A percentile compares a stretch with the other conserved stretches of the same genome.
phyloP scores from a whole-genome alignment of 352 stramenopile genomes.

The Phytopythium boreale region DNA sequence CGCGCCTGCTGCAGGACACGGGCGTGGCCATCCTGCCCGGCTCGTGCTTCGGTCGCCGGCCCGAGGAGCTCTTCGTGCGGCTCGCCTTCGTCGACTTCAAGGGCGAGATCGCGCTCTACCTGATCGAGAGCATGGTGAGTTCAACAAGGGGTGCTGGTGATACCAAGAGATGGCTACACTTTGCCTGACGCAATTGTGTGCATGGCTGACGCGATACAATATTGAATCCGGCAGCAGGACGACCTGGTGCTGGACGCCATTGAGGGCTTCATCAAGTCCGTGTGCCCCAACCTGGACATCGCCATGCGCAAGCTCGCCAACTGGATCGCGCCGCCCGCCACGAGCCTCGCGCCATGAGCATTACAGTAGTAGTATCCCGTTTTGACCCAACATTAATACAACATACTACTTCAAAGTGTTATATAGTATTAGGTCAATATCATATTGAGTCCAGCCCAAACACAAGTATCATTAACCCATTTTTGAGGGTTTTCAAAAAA shows the following conservation, averaged over 20 bases:
- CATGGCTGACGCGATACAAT: background rate
- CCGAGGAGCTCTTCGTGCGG: constrained; percentile 73
- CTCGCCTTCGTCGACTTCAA: constrained; percentile 89
- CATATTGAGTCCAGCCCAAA: constrained; percentile 8
- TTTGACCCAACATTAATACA: no score
- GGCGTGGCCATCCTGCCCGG: constrained; percentile 83
- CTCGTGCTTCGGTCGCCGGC: constrained; percentile 75
- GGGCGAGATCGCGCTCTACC: constrained; percentile 81
- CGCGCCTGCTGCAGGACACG: constrained; percentile 77
- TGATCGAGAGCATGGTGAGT: constrained; percentile 85
- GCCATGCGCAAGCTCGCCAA: constrained; percentile 74
- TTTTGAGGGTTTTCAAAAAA: constrained; percentile 11
- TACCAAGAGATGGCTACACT: background rate
- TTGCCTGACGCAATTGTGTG: background rate
- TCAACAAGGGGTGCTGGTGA: background rate
- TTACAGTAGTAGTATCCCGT: no score
- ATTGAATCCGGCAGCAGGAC: constrained; percentile 33
- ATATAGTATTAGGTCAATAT: no score
- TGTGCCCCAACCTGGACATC: constrained; percentile 83
- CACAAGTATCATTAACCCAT: constrained; percentile 9
- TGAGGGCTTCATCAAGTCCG: constrained; percentile 84
- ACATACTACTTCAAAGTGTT: background rate
- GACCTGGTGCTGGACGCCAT: constrained; percentile 67
- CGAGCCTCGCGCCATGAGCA: background rate
- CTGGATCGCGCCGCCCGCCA: constrained; percentile 45